phyloP scores from a whole-genome alignment of 768 basidiomycete species.

The Termitomyces heimii region DNA sequence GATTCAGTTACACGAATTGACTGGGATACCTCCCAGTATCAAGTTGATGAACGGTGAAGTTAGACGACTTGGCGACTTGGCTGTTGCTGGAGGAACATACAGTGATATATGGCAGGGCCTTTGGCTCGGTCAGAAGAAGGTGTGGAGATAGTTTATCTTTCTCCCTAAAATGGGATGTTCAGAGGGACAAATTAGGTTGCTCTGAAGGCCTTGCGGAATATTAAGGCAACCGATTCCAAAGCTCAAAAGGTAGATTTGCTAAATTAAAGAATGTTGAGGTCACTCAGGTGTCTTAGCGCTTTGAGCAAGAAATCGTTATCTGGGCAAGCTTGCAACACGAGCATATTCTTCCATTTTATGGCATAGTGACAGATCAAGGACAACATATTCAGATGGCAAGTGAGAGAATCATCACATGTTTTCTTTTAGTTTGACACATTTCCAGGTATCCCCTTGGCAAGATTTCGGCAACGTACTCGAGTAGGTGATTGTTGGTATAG shows the following conservation, averaged over 20 bases:
- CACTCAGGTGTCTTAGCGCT: constrained; percentile 30
- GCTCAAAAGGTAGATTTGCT: constrained; percentile 30
- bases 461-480: constrained; percentile 49
- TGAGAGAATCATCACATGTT: not conserved
- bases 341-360: constrained; percentile 52
- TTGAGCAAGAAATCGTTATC: constrained; percentile 48
- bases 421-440: not conserved
- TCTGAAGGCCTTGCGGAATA: constrained; percentile 45
- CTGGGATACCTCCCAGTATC: constrained; percentile 48
- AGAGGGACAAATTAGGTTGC: constrained; percentile 38
- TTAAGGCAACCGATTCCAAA: constrained; percentile 36
- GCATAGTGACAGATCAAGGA: constrained; percentile 49
- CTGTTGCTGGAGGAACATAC: constrained; percentile 46
- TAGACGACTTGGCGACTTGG: constrained; percentile 26
- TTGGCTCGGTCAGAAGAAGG: constrained; percentile 53
- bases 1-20: constrained; percentile 39
- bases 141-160: constrained; percentile 9
- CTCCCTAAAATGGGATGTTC: not conserved
- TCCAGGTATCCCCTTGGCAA: constrained; percentile 60
- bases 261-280: not conserved
- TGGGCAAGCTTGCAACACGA: constrained; percentile 47
- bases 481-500: constrained; percentile 21
- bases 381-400: constrained; percentile 44
- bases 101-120: constrained; percentile 50
- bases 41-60: constrained; percentile 51